Evolutionary conservation across 441 rosid genomes (phyloP).

Genomic region (Sinapis alba): DNA sequence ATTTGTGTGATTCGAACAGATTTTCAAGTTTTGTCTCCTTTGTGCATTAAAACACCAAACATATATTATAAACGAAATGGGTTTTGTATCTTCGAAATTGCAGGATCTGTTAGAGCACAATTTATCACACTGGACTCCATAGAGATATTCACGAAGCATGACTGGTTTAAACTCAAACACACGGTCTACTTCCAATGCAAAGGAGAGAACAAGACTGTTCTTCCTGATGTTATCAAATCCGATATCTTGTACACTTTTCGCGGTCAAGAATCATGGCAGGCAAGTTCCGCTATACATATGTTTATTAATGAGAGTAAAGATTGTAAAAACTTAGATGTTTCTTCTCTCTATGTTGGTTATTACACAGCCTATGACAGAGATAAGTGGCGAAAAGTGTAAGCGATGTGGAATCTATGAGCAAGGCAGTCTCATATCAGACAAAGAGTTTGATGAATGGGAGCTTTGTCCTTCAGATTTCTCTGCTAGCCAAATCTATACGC

Average conservation of each 20-base stretch:
- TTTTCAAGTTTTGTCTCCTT: too few relatives aligned
- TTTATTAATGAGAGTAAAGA: not conserved
- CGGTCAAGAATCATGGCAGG: conserved; percentile 97
- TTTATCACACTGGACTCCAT: conserved; percentile 68
- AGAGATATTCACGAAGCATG: conserved; percentile 67
- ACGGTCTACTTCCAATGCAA: conserved; percentile 77
- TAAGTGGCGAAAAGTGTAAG: conserved; percentile 71
- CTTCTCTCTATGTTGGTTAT: not conserved
- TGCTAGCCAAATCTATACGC: conserved; percentile 55
- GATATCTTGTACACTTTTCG: conserved; percentile 54
- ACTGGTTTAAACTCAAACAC: conserved; percentile 62
- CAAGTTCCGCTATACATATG: not conserved
- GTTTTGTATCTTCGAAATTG: conserved; percentile 38
- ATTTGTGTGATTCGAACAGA: too few relatives aligned
- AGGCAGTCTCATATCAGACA: conserved; percentile 63
- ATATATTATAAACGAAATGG: not conserved
- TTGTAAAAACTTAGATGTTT: not conserved
- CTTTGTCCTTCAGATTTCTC: conserved; percentile 80
- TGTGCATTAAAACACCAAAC: not conserved
- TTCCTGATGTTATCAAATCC: conserved; percentile 69
- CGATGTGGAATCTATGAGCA: conserved; percentile 85
- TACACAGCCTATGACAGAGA: conserved; percentile 78
- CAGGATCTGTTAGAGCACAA: conserved; percentile 55
- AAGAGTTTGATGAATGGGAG: conserved; percentile 86
- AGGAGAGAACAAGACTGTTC: conserved; percentile 62